A percentile compares a stretch with the other conserved stretches of the same genome.
phyloP scores from a whole-genome alignment of 192 early-diverging fungal species.

The Umbelopsis ramanniana region DNA sequence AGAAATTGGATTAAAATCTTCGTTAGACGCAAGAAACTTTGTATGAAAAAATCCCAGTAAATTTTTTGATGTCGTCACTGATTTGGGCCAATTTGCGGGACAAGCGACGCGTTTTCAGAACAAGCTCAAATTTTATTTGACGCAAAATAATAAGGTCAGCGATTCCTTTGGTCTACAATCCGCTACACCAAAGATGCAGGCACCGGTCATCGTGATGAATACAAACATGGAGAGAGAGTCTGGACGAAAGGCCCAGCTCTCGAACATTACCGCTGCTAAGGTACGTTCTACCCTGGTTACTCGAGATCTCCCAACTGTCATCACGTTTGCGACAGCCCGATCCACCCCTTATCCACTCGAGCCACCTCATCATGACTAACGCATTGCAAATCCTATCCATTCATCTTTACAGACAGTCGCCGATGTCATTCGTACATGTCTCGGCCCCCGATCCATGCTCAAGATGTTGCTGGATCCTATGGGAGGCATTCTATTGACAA shows the following conservation, averaged over 20 bases:
- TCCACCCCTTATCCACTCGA: neutral
- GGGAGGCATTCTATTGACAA: conserved; percentile 98
- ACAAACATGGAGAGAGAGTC: conserved; percentile 92
- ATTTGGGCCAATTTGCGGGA: neutral
- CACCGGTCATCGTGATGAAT: conserved; percentile 89
- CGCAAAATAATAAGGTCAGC: neutral
- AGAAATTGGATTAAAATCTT: neutral
- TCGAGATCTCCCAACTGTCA: neutral
- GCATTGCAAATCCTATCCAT: neutral
- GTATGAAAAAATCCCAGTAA: neutral
- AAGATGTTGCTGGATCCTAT: conserved; percentile 99
- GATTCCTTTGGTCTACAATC: conserved; percentile 16
- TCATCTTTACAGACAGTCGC: conserved; percentile 76
- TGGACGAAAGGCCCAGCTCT: conserved; percentile 95
- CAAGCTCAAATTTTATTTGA: conserved; percentile 15
- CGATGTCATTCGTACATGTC: conserved; percentile 97
- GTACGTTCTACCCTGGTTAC: conserved; percentile 42
- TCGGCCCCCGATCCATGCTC: conserved; percentile 98
- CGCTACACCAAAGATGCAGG: conserved; percentile 63
- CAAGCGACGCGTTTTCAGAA: conserved; percentile 6
- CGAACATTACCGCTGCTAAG: conserved; percentile 98
- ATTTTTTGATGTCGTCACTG: conserved; percentile 9
- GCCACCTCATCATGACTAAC: neutral
- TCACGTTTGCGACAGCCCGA: neutral
- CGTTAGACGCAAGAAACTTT: neutral